Conservation (phyloP, 352 stramenopile species). For the Globisporangium viniferum region DNA sequence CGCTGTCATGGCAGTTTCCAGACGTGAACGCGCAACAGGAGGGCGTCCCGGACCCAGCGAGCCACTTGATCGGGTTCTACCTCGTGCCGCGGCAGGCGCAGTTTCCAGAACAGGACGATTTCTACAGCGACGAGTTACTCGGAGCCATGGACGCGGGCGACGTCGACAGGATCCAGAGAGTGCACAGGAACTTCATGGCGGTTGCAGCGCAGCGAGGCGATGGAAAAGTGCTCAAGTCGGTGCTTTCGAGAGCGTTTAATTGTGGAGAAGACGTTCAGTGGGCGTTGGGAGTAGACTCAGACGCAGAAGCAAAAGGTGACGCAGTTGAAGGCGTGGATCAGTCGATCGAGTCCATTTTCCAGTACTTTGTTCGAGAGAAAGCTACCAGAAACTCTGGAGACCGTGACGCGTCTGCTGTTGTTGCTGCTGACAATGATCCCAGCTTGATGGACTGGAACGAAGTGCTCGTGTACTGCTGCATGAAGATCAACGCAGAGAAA, state of each 20-base stretch:
- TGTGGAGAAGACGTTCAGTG: conserved; percentile 8
- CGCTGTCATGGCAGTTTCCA: conserved; percentile 42
- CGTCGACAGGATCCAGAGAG: conserved; percentile 24
- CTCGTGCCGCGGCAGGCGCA: conserved; percentile 57
- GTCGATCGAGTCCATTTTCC: conserved; percentile 4
- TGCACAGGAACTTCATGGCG: conserved; percentile 29
- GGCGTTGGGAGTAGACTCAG: conserved; percentile 14
- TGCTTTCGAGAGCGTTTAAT: conserved; percentile 2
- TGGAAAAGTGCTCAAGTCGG: conserved; percentile 8
- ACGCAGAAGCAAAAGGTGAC: background rate
- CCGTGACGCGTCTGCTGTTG: background rate
- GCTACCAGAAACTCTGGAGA: background rate
- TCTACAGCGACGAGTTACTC: conserved; percentile 45
- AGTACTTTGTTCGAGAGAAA: conserved; percentile 12
- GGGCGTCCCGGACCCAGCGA: conserved; percentile 37
- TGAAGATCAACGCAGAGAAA: conserved; percentile 27
- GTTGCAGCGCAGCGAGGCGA: conserved; percentile 18
- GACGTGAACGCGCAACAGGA: conserved; percentile 1
- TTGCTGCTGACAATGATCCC: background rate
- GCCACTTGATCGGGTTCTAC: conserved; percentile 52
- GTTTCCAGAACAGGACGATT: conserved; percentile 52
- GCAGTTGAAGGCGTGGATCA: background rate
- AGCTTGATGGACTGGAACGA: conserved; percentile 28
- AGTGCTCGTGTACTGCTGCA: conserved; percentile 33
- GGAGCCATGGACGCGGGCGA: conserved; percentile 28